These are phyloP conservation scores for Tetradesmus lagerheimii DNA, from an alignment of 139 green algal species.

Conservation along the genomic window DNA sequence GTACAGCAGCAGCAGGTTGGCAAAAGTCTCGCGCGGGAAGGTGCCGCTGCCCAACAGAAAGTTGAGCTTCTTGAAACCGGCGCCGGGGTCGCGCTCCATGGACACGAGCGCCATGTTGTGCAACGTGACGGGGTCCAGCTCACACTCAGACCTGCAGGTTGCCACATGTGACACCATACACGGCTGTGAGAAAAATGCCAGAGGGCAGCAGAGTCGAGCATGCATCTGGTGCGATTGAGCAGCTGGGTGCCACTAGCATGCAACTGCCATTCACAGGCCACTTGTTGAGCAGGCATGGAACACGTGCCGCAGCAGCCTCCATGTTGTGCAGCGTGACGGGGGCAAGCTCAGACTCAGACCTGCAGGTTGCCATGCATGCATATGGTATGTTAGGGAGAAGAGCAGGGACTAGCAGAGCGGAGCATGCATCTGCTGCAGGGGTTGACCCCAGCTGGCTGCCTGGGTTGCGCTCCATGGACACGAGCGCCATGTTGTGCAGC, in stretches of 20 bases:
- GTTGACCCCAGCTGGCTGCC: slow-evolving; percentile 30
- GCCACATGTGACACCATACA: neutral
- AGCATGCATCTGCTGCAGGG: no score
- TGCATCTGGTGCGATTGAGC: no score
- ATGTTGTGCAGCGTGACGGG: no score
- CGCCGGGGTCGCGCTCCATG: slow-evolving; percentile 76
- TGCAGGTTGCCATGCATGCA: no score
- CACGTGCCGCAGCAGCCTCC: no score
- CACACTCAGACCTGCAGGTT: slow-evolving; percentile 64
- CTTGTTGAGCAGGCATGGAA: no score
- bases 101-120: slow-evolving; percentile 91
- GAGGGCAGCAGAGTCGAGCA: no score
- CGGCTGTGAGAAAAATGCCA: neutral
- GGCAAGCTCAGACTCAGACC: no score
- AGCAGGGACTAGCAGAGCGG: no score
- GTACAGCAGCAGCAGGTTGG: slow-evolving; percentile 91
- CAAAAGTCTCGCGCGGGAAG: slow-evolving; percentile 87
- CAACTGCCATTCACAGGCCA: no score
- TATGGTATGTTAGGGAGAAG: no score
- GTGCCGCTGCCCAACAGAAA: slow-evolving; percentile 78
- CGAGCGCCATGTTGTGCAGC: slow-evolving; percentile 91
- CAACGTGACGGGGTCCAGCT: slow-evolving; percentile 93
- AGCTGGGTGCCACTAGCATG: no score
- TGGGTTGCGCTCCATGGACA: slow-evolving; percentile 79
- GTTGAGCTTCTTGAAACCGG: slow-evolving; percentile 90